Evolutionary conservation across 257 asterid genomes (phyloP).

Genomic region (Scutellaria minor): DNA sequence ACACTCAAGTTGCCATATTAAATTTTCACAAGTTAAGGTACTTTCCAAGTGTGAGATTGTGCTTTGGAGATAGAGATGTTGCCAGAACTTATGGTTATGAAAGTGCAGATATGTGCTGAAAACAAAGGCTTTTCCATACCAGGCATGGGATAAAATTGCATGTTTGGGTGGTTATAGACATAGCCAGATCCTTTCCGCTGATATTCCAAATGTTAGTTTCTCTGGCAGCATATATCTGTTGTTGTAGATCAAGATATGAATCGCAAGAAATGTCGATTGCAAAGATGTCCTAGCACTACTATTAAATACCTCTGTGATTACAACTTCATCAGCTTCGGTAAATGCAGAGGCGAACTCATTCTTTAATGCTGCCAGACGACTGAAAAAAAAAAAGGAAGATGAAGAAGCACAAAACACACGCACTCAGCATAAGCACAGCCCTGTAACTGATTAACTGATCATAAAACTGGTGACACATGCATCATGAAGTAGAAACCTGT

Average conservation of each 20-base stretch:
- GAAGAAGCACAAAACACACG: too few species aligned
- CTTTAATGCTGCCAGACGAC: conserved; percentile 49
- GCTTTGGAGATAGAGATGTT: background rate
- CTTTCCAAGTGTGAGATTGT: background rate
- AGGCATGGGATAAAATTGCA: conserved; percentile 45
- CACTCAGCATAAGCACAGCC: background rate
- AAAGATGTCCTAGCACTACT: background rate
- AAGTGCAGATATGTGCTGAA: background rate
- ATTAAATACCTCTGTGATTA: conserved; percentile 47
- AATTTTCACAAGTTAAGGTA: conserved; percentile 2
- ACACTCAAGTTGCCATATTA: background rate
- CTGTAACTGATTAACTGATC: background rate
- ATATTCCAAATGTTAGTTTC: conserved; percentile 41
- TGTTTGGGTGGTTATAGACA: conserved; percentile 36
- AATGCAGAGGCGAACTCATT: conserved; percentile 45
- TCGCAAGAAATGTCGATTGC: background rate
- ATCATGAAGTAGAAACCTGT: conserved; percentile 34
- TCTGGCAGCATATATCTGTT: conserved; percentile 45
- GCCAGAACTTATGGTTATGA: background rate
- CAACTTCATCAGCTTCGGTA: conserved; percentile 41
- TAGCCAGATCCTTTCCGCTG: conserved; percentile 42
- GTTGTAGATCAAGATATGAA: conserved; percentile 18
- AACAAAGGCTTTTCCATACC: conserved; percentile 29
- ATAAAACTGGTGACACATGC: background rate
- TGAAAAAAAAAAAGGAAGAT: conserved; percentile 16